Evolutionary conservation across 179 eudicot species (phyloP).

Genomic region (Silene vulgaris): DNA sequence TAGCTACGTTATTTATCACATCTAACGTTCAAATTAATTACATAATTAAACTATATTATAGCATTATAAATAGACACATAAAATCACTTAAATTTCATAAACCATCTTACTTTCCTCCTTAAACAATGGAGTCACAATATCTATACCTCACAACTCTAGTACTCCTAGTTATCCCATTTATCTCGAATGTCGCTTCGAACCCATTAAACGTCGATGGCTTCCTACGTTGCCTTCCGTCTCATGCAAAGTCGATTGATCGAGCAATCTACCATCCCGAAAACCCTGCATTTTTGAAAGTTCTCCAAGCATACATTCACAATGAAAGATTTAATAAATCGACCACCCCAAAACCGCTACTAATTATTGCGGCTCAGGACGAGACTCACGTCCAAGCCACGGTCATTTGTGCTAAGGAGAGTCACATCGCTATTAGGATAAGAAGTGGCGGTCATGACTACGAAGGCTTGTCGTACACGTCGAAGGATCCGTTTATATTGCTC

Average conservation of each 20-base stretch:
- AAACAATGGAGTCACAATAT: neutral
- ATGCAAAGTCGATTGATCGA: conserved; percentile 1
- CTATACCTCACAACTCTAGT: neutral
- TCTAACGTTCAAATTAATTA: too few relatives aligned
- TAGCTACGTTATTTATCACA: too few relatives aligned
- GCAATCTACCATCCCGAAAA: conserved; percentile 7
- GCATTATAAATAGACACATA: neutral
- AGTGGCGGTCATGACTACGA: conserved; percentile 33
- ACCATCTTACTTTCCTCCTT: neutral
- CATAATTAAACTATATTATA: neutral
- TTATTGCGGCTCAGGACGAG: conserved; percentile 20
- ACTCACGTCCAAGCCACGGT: conserved; percentile 26
- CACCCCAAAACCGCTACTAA: conserved; percentile 24
- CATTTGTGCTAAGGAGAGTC: conserved; percentile 23
- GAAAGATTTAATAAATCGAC: conserved; percentile 20
- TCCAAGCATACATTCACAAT: conserved; percentile 26
- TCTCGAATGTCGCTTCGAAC: conserved; percentile 12
- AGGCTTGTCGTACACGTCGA: conserved; percentile 25
- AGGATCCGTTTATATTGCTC: conserved; percentile 24
- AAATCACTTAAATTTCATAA: neutral
- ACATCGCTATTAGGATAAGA: conserved; percentile 20
- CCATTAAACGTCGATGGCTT: conserved; percentile 12
- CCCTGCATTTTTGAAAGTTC: conserved; percentile 10
- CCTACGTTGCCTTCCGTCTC: conserved; percentile 16
- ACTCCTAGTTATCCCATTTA: conserved; percentile 15